Conservation (phyloP, 345 rosid genomes). For the Eucalyptus erythrocorys region DNA sequence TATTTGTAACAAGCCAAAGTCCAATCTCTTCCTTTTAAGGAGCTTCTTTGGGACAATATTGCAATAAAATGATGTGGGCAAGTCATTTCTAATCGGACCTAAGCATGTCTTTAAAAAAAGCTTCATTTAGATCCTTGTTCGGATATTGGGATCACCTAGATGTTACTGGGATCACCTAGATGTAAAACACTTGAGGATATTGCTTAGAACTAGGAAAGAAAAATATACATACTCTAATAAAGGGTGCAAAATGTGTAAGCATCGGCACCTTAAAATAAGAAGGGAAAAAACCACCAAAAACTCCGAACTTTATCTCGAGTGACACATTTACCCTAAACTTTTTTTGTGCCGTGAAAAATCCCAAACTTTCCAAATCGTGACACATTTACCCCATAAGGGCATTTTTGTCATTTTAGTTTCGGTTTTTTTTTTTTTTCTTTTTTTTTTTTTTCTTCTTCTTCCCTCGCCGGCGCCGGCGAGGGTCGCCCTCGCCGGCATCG, state of each 20-base stretch:
- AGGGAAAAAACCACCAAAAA: too few relatives aligned
- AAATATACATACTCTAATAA: neutral
- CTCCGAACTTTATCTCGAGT: too few relatives aligned
- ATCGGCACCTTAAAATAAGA: neutral
- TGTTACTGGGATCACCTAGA: neutral
- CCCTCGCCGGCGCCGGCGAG: too few relatives aligned
- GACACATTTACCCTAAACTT: too few relatives aligned
- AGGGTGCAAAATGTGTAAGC: neutral
- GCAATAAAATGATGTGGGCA: neutral
- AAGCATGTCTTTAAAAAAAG: neutral
- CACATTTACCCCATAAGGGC: too few relatives aligned
- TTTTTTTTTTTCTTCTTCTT: too few relatives aligned
- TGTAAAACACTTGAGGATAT: neutral
- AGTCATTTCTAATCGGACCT: neutral
- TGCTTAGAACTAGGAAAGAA: neutral
- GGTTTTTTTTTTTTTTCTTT: too few relatives aligned
- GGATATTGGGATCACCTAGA: neutral
- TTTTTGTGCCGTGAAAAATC: too few relatives aligned
- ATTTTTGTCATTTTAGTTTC: too few relatives aligned
- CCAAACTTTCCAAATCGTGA: too few relatives aligned
- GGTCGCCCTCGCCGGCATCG: too few relatives aligned
- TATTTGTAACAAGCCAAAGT: neutral
- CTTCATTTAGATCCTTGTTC: rapidly evolving
- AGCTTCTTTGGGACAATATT: neutral
- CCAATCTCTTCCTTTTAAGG: neutral